phyloP scores from a whole-genome alignment of 2,329 filamentous ascomycete genomes.

The Hymenoscyphus fructigenus region DNA sequence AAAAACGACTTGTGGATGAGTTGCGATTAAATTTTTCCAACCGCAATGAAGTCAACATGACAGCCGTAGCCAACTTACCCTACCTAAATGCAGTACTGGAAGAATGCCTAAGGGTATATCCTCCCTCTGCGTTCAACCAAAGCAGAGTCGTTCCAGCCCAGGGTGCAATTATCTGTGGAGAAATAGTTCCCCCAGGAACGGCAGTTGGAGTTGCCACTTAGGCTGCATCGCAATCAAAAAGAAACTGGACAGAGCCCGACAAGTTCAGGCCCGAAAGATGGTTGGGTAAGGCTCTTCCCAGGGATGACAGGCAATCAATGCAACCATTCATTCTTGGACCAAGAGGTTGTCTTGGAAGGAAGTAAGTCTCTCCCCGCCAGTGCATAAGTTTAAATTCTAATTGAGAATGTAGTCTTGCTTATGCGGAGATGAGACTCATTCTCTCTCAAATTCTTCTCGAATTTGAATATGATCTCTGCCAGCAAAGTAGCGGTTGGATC shows the following conservation, averaged over 20 bases:
- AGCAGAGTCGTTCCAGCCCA: background rate
- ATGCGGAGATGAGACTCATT: conserved; percentile 14
- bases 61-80: background rate
- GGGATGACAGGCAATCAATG: background rate
- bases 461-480: conserved; percentile 13
- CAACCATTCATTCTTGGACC: conserved; percentile 15
- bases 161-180: conserved; percentile 10
- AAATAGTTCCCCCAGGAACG: conserved; percentile 1
- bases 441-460: conserved; percentile 10
- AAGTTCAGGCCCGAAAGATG: conserved; percentile 11
- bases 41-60: conserved; percentile 15
- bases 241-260: conserved; percentile 12
- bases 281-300: conserved; percentile 8
- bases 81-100: conserved; percentile 12
- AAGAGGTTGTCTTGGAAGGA: conserved; percentile 14
- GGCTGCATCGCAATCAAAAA: conserved; percentile 3
- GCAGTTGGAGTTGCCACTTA: conserved; percentile 20
- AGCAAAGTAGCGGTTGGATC: conserved; percentile 23
- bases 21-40: conserved; percentile 41
- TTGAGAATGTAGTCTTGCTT: conserved; percentile 8
- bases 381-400: background rate
- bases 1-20: conserved; percentile 41
- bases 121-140: conserved; percentile 1
- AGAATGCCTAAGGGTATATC: conserved; percentile 14
- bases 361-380: conserved; percentile 3